Evolutionary conservation across 345 rosid genomes (phyloP).

Genomic region (Zanthoxylum bungeanum): DNA sequence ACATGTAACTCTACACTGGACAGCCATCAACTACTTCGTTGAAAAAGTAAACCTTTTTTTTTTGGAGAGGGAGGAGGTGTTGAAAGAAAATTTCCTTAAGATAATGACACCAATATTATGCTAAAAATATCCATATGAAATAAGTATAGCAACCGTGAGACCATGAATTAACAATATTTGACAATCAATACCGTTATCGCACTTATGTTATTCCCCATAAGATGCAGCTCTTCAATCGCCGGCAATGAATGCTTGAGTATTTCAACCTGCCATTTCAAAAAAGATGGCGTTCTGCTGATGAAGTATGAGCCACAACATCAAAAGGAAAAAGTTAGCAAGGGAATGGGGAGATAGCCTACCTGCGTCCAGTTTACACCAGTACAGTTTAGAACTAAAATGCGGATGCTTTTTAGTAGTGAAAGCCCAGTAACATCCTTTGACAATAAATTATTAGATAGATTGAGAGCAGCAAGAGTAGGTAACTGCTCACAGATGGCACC

Average conservation of each 20-base stretch:
- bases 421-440: constrained; percentile 37
- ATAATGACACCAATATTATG: no score
- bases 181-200: constrained; percentile 42
- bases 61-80: no score
- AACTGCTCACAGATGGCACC: constrained; percentile 67
- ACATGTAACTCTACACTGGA: neutral
- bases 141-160: no score
- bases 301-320: neutral
- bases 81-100: no score
- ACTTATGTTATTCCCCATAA: constrained; percentile 78
- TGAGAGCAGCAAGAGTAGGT: constrained; percentile 58
- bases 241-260: constrained; percentile 61
- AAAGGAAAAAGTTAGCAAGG: neutral
- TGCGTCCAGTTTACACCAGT: constrained; percentile 69
- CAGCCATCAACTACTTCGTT: no score
- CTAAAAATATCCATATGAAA: no score
- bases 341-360: constrained; percentile 31
- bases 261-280: constrained; percentile 63
- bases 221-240: constrained; percentile 77
- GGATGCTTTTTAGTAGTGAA: constrained; percentile 52
- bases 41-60: no score
- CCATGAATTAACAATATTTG: constrained; percentile 8
- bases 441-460: constrained; percentile 69
- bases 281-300: neutral
- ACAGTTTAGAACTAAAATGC: constrained; percentile 70